Percentiles rank a stretch among this genome's conserved stretches.
phyloP scores from a whole-genome alignment of 352 stramenopile species.

The Globisporangium cylindrosporum region DNA sequence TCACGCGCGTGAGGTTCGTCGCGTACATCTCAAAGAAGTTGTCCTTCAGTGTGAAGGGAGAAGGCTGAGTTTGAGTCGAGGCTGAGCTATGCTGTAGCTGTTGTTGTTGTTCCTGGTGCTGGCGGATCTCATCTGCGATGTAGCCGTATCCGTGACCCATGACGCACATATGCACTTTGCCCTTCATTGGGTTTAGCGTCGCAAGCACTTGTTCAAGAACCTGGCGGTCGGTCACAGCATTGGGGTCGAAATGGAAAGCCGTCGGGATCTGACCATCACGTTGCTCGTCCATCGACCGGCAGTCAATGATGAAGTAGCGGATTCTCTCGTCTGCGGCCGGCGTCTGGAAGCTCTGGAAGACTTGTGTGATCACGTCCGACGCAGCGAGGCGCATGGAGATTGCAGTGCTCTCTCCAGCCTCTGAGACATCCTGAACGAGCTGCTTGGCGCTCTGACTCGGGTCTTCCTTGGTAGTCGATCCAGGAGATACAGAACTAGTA shows the following conservation, averaged over 20 bases:
- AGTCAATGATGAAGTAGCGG: constrained; percentile 81
- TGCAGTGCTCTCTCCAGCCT: constrained; percentile 45
- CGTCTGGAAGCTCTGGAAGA: constrained; percentile 73
- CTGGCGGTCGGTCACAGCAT: constrained; percentile 45
- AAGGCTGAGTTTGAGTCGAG: constrained; percentile 6
- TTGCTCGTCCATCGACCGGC: constrained; percentile 44
- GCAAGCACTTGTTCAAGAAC: constrained; percentile 66
- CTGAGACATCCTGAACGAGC: constrained; percentile 58
- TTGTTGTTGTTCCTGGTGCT: constrained; percentile 19
- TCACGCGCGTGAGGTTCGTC: constrained; percentile 62
- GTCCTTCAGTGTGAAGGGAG: constrained; percentile 51
- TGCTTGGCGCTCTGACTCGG: constrained; percentile 31
- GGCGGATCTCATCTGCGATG: constrained; percentile 54
- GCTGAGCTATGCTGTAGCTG: constrained; percentile 14
- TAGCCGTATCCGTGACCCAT: constrained; percentile 78
- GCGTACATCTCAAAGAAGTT: constrained; percentile 65
- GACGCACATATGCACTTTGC: constrained; percentile 68
- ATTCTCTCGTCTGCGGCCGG: constrained; percentile 32
- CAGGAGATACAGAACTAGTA: neutral
- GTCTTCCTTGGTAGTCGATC: constrained; percentile 17
- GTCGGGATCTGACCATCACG: constrained; percentile 61
- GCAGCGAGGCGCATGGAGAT: constrained; percentile 57
- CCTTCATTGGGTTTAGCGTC: constrained; percentile 63
- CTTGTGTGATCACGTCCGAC: constrained; percentile 57
- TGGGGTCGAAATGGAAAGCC: constrained; percentile 73